Evolutionary conservation across 169 alveolate species (phyloP).

Genomic region (Eimeria acervulina): DNA sequence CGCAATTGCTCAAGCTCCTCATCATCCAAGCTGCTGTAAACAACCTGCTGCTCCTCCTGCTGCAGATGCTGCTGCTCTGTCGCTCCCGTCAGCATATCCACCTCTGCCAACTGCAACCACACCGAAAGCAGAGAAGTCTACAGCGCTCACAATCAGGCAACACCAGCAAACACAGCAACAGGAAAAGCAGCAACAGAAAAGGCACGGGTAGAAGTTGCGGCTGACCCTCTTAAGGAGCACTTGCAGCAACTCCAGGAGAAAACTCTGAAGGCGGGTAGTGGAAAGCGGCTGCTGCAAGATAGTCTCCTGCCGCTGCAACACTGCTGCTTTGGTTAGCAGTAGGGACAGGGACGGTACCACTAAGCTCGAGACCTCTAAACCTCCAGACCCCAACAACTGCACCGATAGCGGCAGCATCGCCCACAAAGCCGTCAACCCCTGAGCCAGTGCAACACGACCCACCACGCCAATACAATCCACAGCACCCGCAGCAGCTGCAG

Average conservation of each 20-base stretch:
- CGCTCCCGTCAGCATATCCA: slow-evolving; percentile 58
- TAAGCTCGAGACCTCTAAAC: slow-evolving; percentile 57
- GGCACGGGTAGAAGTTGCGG: not conserved
- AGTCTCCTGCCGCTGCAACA: slow-evolving; percentile 16
- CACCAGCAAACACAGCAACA: slow-evolving; percentile 19
- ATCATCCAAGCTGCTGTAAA: slow-evolving; percentile 68
- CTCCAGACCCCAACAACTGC: slow-evolving; percentile 70
- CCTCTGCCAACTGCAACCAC: slow-evolving; percentile 70
- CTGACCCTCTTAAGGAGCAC: slow-evolving; percentile 65
- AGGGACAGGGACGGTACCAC: slow-evolving; percentile 55
- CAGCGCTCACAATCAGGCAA: not conserved
- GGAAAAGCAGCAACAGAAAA: not conserved
- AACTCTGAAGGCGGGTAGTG: slow-evolving; percentile 24
- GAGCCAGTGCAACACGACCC: not conserved
- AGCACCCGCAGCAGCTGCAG: not conserved
- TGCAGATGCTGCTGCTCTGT: slow-evolving; percentile 64
- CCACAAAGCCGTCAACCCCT: slow-evolving; percentile 71
- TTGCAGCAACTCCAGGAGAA: slow-evolving; percentile 66
- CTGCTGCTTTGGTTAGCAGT: not conserved
- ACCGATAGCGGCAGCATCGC: slow-evolving; percentile 45
- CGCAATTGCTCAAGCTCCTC: slow-evolving; percentile 49
- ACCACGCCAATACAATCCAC: not conserved
- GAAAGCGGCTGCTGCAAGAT: slow-evolving; percentile 40
- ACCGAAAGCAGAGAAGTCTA: not conserved
- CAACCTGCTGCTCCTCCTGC: slow-evolving; percentile 50